Base-by-base conservation (phyloP, 2,329 filamentous ascomycete genomes). In the Ophiocordyceps australis region DNA sequence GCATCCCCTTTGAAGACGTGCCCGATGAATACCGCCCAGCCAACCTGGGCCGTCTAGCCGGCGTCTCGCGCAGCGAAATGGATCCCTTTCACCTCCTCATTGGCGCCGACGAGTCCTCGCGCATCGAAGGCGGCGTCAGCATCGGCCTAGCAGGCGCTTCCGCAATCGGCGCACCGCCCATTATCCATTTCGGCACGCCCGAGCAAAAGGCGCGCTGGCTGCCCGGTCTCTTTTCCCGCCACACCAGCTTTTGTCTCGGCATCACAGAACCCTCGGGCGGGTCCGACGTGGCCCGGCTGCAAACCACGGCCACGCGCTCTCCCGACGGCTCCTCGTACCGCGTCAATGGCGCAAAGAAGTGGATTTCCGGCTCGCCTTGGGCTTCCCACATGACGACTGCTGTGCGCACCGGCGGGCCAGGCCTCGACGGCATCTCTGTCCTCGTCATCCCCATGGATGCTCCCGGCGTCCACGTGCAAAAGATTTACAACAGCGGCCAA, bases 321-420 rank as follows among this genome's bases (percentile, higher is more conserved):
- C 9, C 33, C 2, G 52, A 62, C 20, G 62, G 59, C 0, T 49
- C 54, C 18, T 42, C 51, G 25, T 77, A 74, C 36, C 38, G 73
- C 19, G 66, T 76, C n/a, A 74, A 72, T 29, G 72, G 71, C 1
- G 59, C 60, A 26, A 76, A 77, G 53, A 74, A 74, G 41, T 74
- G 69, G 68, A 75, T 77, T 35, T 74, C 72, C 1, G 68, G 67
- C 24, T 63, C 55, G 10, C 58, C 65, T 2, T 69, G 58, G 55
- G 64, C 70, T 9, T 59, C 68, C 25, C 68, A 69, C 40, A 62
- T 65, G 42, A 71, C 69, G 0, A 66, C 69, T 9, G 71, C 69
- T 3, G 67, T 72, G 5, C 54, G 68, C 6, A 74, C 67, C 1
- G 65, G 66, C 5, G 61, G 55, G 0, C 43, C 56, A 1, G 68